Conservation (phyloP, 345 rosid genomes). For the Gynandropsis gynandra region DNA sequence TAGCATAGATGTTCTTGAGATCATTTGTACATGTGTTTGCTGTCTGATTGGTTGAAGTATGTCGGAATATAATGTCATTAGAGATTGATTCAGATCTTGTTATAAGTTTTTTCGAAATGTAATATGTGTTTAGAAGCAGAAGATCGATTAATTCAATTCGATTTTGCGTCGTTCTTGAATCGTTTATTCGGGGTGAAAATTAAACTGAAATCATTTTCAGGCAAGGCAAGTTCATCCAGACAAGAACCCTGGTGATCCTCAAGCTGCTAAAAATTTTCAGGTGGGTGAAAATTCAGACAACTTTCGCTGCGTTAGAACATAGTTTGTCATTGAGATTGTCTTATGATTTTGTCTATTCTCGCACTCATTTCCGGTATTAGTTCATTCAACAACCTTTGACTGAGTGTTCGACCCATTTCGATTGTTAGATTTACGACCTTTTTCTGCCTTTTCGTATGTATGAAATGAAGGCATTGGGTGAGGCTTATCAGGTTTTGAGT, state of each 20-base stretch:
- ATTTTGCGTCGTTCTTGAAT: neutral
- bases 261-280: constrained; percentile 90
- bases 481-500: constrained; percentile 89
- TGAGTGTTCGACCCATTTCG: neutral
- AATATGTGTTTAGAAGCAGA: no score
- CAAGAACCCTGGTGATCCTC: constrained; percentile 84
- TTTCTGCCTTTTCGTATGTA: constrained; percentile 11
- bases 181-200: neutral
- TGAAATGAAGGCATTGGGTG: constrained; percentile 74
- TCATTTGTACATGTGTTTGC: neutral
- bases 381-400: constrained; percentile 3
- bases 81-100: neutral
- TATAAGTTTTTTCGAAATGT: neutral
- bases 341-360: neutral
- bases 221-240: constrained; percentile 95
- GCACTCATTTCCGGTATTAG: neutral
- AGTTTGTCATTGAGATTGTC: neutral
- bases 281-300: constrained; percentile 23
- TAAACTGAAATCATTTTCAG: constrained; percentile 28
- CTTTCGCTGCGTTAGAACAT: neutral
- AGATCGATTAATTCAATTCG: neutral
- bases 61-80: neutral
- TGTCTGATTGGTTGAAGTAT: constrained; percentile 1
- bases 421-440: constrained; percentile 12
- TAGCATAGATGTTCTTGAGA: neutral